These are phyloP conservation scores for Neofusicoccum umdonicola DNA, from an alignment of 2,329 filamentous ascomycete genomes.

Conservation along the genomic window DNA sequence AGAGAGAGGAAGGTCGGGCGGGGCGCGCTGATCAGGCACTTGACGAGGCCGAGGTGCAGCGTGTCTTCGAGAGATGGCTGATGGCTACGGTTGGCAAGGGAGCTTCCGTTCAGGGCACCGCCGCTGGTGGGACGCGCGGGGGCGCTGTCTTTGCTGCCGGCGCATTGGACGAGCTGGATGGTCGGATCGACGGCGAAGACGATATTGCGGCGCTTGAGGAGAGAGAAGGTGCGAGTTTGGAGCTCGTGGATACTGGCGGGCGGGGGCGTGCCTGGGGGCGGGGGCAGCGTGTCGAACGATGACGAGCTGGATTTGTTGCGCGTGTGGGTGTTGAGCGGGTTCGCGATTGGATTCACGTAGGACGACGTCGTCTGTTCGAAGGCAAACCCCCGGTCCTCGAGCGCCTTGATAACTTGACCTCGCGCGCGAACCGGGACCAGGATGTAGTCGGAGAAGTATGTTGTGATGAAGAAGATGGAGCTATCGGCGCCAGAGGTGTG, in stretches of 20 bases:
- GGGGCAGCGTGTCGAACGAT: slow-evolving; percentile 41
- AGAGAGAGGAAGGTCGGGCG: slow-evolving; percentile 69
- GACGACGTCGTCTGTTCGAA: slow-evolving; percentile 65
- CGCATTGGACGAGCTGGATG: slow-evolving; percentile 78
- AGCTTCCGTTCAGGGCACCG: slow-evolving; percentile 10
- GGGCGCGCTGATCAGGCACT: slow-evolving; percentile 47
- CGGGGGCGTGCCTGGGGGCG: slow-evolving; percentile 66
- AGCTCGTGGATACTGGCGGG: slow-evolving; percentile 76
- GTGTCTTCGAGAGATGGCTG: slow-evolving; percentile 40
- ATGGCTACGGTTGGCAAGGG: slow-evolving; percentile 25
- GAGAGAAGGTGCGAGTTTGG: slow-evolving; percentile 76
- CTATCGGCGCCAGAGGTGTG: slow-evolving; percentile 36
- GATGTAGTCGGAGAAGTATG: slow-evolving; percentile 97
- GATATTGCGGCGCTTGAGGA: slow-evolving; percentile 76
- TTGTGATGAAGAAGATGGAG: slow-evolving; percentile 97
- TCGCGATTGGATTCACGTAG: slow-evolving; percentile 55
- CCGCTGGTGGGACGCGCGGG: slow-evolving; percentile 19
- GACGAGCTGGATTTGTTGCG: slow-evolving; percentile 46
- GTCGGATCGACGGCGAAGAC: slow-evolving; percentile 66
- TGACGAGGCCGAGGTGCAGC: slow-evolving; percentile 48
- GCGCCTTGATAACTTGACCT: slow-evolving; percentile 69
- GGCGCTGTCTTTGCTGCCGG: slow-evolving; percentile 55
- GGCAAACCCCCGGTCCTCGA: slow-evolving; percentile 78
- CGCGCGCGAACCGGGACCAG: slow-evolving; percentile 77
- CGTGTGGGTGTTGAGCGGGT: slow-evolving; percentile 42